Conservation (phyloP, 129 eudicot genomes). For the Helianthus tuberosus region DNA sequence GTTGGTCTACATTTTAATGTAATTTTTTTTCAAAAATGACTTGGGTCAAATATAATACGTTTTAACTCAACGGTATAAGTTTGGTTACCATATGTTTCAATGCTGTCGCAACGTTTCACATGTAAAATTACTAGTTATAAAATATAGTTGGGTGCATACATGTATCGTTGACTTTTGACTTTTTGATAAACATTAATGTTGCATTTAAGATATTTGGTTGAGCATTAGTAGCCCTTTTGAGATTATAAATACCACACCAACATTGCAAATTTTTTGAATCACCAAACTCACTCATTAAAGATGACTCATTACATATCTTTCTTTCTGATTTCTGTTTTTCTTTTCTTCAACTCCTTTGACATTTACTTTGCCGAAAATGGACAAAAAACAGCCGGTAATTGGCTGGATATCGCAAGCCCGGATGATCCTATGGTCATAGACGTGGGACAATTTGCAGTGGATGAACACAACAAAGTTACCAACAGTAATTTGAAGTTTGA, state of each 20-base stretch:
- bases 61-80: too few species aligned
- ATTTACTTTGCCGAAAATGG: constrained; percentile 27
- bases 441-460: constrained; percentile 28
- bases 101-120: too few species aligned
- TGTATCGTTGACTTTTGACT: background rate
- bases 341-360: background rate
- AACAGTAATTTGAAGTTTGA: constrained; percentile 18
- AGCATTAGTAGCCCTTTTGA: background rate
- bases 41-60: too few species aligned
- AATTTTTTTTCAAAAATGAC: too few species aligned
- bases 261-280: background rate
- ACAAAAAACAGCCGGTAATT: constrained; percentile 23
- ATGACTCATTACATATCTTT: constrained; percentile 17
- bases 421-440: constrained; percentile 25
- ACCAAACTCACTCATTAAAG: background rate
- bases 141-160: too few species aligned
- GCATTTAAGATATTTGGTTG: constrained; percentile 25
- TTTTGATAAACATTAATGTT: background rate
- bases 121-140: too few species aligned
- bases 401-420: constrained; percentile 28
- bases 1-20: too few species aligned
- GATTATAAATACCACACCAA: constrained; percentile 1
- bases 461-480: constrained; percentile 23
- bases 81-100: too few species aligned
- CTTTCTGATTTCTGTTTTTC: background rate